These are phyloP conservation scores for Lasiosphaeris hirsuta DNA, from an alignment of 495 filamentous ascomycete genomes.

Conservation along the genomic window DNA sequence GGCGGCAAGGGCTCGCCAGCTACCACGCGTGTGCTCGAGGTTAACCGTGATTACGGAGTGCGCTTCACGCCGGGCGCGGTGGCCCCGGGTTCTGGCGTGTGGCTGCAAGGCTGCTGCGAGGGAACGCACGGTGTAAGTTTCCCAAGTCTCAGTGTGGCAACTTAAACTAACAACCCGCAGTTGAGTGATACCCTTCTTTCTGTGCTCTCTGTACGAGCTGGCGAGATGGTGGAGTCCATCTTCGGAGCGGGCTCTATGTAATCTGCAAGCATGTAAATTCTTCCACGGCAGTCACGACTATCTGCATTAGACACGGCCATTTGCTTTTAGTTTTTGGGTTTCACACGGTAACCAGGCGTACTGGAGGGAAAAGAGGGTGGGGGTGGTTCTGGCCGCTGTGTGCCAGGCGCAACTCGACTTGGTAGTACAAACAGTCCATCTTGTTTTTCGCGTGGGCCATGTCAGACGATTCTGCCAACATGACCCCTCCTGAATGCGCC, in stretches of 20 bases:
- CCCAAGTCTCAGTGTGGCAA: background rate
- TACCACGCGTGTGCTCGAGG: slow-evolving; percentile 28
- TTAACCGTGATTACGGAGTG: slow-evolving; percentile 69
- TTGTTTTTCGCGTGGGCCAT: background rate
- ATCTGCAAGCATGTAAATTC: background rate
- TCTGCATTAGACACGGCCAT: slow-evolving; percentile 11
- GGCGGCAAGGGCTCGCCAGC: slow-evolving; percentile 5
- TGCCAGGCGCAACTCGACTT: background rate
- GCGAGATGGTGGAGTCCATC: slow-evolving; percentile 71
- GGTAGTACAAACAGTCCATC: background rate
- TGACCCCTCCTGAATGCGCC: background rate
- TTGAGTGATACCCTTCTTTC: slow-evolving; percentile 76
- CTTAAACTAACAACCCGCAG: slow-evolving; percentile 25
- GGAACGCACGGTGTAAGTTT: slow-evolving; percentile 79
- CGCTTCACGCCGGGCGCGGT: slow-evolving; percentile 64
- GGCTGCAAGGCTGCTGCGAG: slow-evolving; percentile 95
- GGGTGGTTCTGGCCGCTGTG: background rate
- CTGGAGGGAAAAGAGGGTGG: slow-evolving; percentile 4
- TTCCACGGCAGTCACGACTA: too few relatives aligned
- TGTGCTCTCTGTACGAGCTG: slow-evolving; percentile 66
- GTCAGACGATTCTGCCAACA: slow-evolving; percentile 1
- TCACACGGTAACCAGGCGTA: background rate
- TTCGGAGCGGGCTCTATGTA: slow-evolving; percentile 46
- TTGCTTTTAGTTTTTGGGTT: slow-evolving; percentile 4
- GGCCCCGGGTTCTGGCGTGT: slow-evolving; percentile 67